Percentiles rank a stretch among this genome's conserved stretches.
Evolutionary conservation across 2,329 filamentous ascomycete species (phyloP).

Genomic region (Tolypocladium cylindrosporum): DNA sequence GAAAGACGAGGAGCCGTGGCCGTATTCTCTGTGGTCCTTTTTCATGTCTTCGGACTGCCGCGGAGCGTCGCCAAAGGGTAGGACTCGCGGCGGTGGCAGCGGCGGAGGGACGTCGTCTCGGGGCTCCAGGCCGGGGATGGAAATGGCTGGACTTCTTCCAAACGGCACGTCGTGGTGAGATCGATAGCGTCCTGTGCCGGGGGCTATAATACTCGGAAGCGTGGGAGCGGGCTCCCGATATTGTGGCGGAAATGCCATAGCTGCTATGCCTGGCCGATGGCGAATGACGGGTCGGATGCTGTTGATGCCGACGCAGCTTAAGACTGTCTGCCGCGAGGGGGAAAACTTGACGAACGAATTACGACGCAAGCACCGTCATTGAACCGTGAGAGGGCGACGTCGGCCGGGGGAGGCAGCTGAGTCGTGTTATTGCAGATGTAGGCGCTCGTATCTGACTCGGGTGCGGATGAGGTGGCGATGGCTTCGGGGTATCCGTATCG

Average conservation of each 20-base stretch:
- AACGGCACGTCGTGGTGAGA: conserved; percentile 21
- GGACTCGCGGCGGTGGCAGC: conserved; percentile 32
- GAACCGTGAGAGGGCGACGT: not conserved
- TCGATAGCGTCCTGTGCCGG: conserved; percentile 17
- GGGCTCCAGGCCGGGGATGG: conserved; percentile 28
- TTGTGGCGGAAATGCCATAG: conserved; percentile 26
- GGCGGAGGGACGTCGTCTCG: conserved; percentile 29
- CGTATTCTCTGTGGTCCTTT: conserved; percentile 17
- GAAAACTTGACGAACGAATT: not conserved
- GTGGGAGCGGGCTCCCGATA: conserved; percentile 23
- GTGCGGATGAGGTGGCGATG: conserved; percentile 14
- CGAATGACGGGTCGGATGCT: not conserved
- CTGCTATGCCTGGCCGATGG: conserved; percentile 1
- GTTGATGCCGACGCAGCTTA: not conserved
- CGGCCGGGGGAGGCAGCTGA: not conserved
- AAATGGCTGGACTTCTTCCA: conserved; percentile 26
- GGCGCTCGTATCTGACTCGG: conserved; percentile 8
- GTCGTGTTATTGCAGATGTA: not conserved
- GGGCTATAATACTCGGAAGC: conserved; percentile 27
- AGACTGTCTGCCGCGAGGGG: not conserved
- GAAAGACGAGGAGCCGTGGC: conserved; percentile 17
- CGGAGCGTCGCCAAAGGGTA: conserved; percentile 24
- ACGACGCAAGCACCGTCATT: not conserved
- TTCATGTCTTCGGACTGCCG: conserved; percentile 17
- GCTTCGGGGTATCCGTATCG: conserved; percentile 14